Evolutionary conservation across 768 basidiomycete species (phyloP).

Genomic region (Cystofilobasidium ferigula): DNA sequence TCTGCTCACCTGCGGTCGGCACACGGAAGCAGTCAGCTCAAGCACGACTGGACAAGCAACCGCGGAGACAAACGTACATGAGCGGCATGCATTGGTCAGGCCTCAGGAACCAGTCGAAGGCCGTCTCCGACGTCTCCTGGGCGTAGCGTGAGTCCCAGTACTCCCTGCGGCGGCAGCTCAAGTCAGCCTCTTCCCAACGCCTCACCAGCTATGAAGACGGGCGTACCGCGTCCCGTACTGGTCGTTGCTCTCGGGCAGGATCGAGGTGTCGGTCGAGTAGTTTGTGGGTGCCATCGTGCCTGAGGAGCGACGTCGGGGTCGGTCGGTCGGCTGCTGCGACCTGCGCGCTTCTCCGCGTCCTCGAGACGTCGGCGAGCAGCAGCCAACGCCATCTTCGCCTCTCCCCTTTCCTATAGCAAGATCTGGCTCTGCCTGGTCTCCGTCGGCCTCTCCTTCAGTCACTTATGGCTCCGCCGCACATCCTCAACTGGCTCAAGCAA

Average conservation of each 20-base stretch:
- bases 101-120: slow-evolving; percentile 39
- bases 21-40: neutral
- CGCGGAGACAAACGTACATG: slow-evolving; percentile 11
- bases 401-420: too few species aligned
- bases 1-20: too few species aligned
- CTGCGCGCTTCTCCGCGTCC: too few species aligned
- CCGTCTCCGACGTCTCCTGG: slow-evolving; percentile 34
- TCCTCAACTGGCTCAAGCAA: slow-evolving; percentile 14
- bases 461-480: slow-evolving; percentile 17
- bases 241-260: slow-evolving; percentile 17
- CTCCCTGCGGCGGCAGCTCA: slow-evolving; percentile 1
- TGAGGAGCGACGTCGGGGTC: neutral
- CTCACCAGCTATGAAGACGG: neutral
- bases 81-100: slow-evolving; percentile 27
- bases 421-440: too few species aligned
- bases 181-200: neutral
- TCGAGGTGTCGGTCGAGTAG: slow-evolving; percentile 20
- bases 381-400: too few species aligned
- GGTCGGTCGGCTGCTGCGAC: neutral
- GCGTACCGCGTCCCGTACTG: slow-evolving; percentile 7
- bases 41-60: neutral
- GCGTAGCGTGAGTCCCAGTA: slow-evolving; percentile 22
- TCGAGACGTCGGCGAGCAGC: too few species aligned
- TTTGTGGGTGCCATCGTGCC: neutral
- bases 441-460: neutral